A percentile compares a stretch with the other conserved stretches of the same genome.
These are phyloP conservation scores for Diutina ranongensis DNA, from an alignment of 1,139 yeast genomes.

Conservation along the genomic window DNA sequence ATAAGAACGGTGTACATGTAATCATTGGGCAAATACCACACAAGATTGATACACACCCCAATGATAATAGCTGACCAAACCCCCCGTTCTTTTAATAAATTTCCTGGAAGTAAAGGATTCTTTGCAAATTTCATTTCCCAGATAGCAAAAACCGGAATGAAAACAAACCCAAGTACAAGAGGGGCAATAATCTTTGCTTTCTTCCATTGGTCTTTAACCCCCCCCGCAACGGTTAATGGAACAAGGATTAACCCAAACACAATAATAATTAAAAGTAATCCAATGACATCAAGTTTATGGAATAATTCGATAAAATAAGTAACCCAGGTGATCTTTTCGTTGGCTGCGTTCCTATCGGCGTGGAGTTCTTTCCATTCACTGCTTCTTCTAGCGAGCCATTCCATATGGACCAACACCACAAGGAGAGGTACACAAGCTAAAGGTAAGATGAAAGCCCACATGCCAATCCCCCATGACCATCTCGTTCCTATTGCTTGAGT, in stretches of 20 bases:
- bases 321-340: not conserved
- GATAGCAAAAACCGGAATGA: slow-evolving; percentile 2
- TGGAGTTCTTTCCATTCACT: slow-evolving; percentile 27
- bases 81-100: slow-evolving; percentile 6
- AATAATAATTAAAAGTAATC: not conserved
- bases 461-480: slow-evolving; percentile 32
- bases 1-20: slow-evolving; percentile 48
- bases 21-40: slow-evolving; percentile 6
- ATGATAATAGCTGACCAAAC: slow-evolving; percentile 2
- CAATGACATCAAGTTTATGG: slow-evolving; percentile 3
- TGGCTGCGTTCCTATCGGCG: slow-evolving; percentile 10
- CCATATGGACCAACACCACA: slow-evolving; percentile 43
- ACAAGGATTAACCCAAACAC: slow-evolving; percentile 6
- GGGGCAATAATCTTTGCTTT: slow-evolving; percentile 7
- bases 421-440: slow-evolving; percentile 48
- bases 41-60: not conserved
- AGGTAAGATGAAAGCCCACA: slow-evolving; percentile 75
- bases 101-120: not conserved
- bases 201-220: slow-evolving; percentile 7
- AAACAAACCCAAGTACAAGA: not conserved
- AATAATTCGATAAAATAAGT: not conserved
- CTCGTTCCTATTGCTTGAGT: not conserved
- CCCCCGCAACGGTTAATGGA: slow-evolving; percentile 6
- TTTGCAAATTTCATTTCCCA: slow-evolving; percentile 5
- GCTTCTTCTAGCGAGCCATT: slow-evolving; percentile 36